A percentile compares a stretch with the other conserved stretches of the same genome.
These are phyloP conservation scores for Suillus weaverae DNA, from an alignment of 768 basidiomycete species.

Conservation along the genomic window DNA sequence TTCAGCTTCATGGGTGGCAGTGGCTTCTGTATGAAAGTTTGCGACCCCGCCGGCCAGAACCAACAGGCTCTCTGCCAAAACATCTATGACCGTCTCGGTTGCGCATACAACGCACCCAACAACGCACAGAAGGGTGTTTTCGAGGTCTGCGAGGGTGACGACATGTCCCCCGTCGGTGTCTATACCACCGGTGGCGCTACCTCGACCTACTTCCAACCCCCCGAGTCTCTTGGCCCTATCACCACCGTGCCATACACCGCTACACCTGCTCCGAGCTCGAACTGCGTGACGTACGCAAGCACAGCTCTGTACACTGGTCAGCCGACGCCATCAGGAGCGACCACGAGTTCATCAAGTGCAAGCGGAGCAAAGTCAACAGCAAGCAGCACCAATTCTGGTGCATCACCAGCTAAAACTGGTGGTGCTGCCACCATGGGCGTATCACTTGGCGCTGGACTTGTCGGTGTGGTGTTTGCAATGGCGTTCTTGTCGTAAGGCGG, in stretches of 20 bases:
- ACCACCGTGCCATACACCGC: slow-evolving; percentile 45
- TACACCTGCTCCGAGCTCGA: slow-evolving; percentile 40
- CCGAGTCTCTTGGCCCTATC: slow-evolving; percentile 48
- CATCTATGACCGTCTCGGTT: slow-evolving; percentile 74
- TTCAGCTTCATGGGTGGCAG: slow-evolving; percentile 70
- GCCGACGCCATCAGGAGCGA: slow-evolving; percentile 16
- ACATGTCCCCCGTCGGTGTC: slow-evolving; percentile 59
- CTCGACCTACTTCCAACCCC: slow-evolving; percentile 46
- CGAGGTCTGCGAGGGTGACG: slow-evolving; percentile 65
- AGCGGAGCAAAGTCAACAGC: not conserved
- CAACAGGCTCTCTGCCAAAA: slow-evolving; percentile 63
- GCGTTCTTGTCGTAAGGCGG: slow-evolving; percentile 34
- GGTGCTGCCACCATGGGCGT: slow-evolving; percentile 23
- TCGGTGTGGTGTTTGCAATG: slow-evolving; percentile 35
- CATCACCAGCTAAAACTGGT: slow-evolving; percentile 17
- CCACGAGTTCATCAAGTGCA: not conserved
- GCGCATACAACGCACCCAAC: slow-evolving; percentile 70
- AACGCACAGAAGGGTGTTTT: slow-evolving; percentile 58
- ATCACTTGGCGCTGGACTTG: slow-evolving; percentile 32
- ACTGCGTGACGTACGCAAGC: slow-evolving; percentile 41
- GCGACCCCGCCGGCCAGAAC: slow-evolving; percentile 57
- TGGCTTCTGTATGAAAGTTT: slow-evolving; percentile 70
- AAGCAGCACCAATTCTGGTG: slow-evolving; percentile 11
- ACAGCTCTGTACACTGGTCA: slow-evolving; percentile 34
- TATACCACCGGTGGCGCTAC: slow-evolving; percentile 43